phyloP scores from a whole-genome alignment of 1,284 basidiomycete species.

The Sanghuangporus sanghuang region DNA sequence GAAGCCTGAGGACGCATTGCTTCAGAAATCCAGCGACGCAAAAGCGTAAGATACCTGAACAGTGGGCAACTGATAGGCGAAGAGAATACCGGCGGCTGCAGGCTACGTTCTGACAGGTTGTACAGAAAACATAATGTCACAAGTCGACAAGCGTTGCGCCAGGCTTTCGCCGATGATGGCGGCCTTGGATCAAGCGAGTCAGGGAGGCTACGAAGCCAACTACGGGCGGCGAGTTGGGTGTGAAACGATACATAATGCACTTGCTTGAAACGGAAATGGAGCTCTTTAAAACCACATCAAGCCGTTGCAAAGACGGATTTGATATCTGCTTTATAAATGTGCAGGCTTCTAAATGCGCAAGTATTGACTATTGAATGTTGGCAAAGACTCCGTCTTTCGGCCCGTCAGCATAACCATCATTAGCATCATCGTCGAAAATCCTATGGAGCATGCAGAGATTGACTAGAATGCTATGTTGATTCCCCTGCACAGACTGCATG shows the following conservation, averaged over 20 bases:
- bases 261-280: background rate
- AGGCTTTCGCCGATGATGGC: background rate
- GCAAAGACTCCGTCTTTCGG: background rate
- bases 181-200: background rate
- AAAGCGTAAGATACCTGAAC: background rate
- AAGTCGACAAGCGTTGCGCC: background rate
- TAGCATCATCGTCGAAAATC: background rate
- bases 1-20: no score
- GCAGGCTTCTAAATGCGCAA: background rate
- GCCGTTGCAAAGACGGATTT: background rate
- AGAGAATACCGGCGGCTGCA: background rate
- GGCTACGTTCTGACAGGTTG: background rate
- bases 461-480: background rate
- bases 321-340: background rate
- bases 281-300: background rate
- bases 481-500: background rate
- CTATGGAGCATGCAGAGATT: background rate
- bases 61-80: background rate
- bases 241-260: background rate
- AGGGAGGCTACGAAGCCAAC: background rate
- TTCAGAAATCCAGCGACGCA: no score
- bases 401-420: background rate
- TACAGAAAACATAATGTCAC: background rate
- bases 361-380: background rate
- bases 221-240: background rate